Evolutionary conservation across 192 early-diverging fungal species (phyloP).

Genomic region (Linnemannia hyalina): DNA sequence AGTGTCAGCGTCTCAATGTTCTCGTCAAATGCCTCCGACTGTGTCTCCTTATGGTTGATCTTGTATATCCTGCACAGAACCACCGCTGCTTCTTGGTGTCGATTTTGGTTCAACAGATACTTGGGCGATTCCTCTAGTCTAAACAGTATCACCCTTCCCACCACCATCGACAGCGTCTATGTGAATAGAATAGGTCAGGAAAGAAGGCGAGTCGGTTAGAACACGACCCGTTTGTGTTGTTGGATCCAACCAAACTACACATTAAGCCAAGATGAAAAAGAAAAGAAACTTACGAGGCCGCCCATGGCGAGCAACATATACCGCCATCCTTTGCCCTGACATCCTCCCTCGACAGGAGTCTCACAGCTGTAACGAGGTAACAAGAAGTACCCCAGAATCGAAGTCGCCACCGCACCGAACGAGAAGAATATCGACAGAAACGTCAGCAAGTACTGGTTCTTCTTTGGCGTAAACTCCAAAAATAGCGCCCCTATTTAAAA

Average conservation of each 20-base stretch:
- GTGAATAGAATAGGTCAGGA: neutral
- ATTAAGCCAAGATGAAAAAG: neutral
- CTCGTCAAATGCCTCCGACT: constrained; percentile 50
- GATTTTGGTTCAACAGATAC: constrained; percentile 75
- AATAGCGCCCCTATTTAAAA: constrained; percentile 77
- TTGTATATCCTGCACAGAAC: constrained; percentile 75
- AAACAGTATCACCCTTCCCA: constrained; percentile 76
- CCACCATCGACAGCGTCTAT: constrained; percentile 77
- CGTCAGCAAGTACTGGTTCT: constrained; percentile 84
- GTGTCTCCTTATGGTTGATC: constrained; percentile 67
- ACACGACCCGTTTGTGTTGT: too few species aligned
- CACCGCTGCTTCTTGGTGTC: constrained; percentile 73
- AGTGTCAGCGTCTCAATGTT: constrained; percentile 37
- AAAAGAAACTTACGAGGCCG: constrained; percentile 46
- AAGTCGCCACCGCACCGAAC: constrained; percentile 80
- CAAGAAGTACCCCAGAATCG: constrained; percentile 72
- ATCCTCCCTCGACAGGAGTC: constrained; percentile 63
- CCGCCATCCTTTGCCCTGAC: constrained; percentile 85
- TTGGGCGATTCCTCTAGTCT: constrained; percentile 85
- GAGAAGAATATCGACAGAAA: constrained; percentile 90
- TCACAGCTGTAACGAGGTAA: constrained; percentile 80
- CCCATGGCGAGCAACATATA: constrained; percentile 76
- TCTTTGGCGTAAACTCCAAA: constrained; percentile 86
- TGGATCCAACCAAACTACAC: neutral
- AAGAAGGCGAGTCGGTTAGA: neutral